Evolutionary conservation across 768 basidiomycete genomes (phyloP).

Genomic region (Lentinula sp.): DNA sequence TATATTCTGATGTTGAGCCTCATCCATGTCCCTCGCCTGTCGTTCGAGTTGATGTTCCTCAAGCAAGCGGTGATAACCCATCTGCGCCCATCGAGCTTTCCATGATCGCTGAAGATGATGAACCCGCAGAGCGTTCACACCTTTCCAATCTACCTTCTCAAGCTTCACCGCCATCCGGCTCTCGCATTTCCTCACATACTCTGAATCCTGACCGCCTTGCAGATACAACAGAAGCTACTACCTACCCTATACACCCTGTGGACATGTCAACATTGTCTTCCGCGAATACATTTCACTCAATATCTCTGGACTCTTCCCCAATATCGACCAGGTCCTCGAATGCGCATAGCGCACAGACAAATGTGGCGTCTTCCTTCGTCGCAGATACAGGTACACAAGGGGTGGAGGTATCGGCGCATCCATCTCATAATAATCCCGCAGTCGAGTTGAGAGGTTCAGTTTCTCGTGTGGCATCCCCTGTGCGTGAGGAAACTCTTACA

Average conservation of each 20-base stretch:
- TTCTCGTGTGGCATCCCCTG: not conserved
- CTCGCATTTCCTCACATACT: conserved; percentile 14
- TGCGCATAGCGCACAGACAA: not conserved
- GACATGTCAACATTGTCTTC: conserved; percentile 23
- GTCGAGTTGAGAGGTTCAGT: not conserved
- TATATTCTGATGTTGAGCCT: not conserved
- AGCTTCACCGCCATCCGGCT: not conserved
- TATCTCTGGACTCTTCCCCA: conserved; percentile 30
- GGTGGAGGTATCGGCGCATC: not conserved
- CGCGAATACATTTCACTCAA: conserved; percentile 28
- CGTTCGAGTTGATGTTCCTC: not conserved
- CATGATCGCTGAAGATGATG: conserved; percentile 69
- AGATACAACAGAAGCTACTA: conserved; percentile 2
- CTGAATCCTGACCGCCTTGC: conserved; percentile 6
- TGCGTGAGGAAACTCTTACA: not conserved
- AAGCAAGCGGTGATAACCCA: not conserved
- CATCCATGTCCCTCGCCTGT: not conserved
- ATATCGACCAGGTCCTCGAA: not conserved
- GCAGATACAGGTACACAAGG: not conserved
- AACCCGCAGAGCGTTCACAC: conserved; percentile 33
- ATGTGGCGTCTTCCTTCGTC: not conserved
- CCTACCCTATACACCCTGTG: conserved; percentile 7
- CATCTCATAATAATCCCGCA: not conserved
- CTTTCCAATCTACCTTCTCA: not conserved
- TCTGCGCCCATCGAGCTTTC: conserved; percentile 39